Conservation (phyloP, 2,329 filamentous ascomycete genomes). For the Sporothrix pseudoabietina region DNA sequence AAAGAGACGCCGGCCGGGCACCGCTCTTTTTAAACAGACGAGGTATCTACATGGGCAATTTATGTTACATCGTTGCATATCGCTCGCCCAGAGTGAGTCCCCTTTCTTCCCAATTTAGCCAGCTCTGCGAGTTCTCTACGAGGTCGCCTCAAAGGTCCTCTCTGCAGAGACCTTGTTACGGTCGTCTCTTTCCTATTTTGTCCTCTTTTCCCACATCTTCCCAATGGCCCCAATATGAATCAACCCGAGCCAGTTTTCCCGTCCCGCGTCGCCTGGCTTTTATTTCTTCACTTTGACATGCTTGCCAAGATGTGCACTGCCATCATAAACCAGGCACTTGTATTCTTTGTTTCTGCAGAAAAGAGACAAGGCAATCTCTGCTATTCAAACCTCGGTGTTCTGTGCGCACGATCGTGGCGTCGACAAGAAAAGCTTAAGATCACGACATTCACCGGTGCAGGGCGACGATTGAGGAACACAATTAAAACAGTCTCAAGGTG, state of each 20-base stretch:
- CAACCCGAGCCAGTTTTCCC: conserved; percentile 5
- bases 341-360: background rate
- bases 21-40: background rate
- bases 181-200: background rate
- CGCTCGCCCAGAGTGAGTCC: background rate
- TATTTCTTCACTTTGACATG: background rate
- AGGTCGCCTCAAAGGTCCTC: background rate
- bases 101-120: conserved; percentile 14
- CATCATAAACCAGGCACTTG: background rate
- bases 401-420: background rate
- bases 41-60: background rate
- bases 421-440: background rate
- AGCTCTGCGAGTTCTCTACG: conserved; percentile 1
- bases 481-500: too few relatives aligned
- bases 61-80: conserved; percentile 15
- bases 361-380: background rate
- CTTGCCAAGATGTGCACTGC: conserved; percentile 1
- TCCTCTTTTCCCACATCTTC: background rate
- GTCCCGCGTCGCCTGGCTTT: conserved; percentile 10
- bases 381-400: too few relatives aligned
- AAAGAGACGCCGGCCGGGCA: background rate
- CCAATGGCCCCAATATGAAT: conserved; percentile 12
- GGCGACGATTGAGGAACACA: too few relatives aligned
- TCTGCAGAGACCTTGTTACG: too few relatives aligned
- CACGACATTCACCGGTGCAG: background rate